These are phyloP conservation scores for Amborella trichopoda DNA, from an alignment of 164 flowering plant species.

Conservation along the genomic window DNA sequence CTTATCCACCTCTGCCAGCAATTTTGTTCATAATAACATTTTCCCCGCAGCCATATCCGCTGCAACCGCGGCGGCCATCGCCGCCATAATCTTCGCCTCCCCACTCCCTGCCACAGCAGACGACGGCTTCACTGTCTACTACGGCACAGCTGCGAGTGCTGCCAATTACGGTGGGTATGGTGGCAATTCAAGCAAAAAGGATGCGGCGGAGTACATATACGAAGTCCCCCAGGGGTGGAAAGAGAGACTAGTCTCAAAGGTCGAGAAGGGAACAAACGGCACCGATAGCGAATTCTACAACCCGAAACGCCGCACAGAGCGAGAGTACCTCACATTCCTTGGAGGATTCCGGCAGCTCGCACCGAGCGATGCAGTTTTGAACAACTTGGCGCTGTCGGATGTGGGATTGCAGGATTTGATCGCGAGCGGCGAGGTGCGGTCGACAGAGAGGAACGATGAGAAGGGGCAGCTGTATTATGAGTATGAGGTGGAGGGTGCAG, in stretches of 20 bases:
- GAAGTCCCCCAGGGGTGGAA: constrained; percentile 94
- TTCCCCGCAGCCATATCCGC: constrained; percentile 9
- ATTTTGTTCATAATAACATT: not conserved
- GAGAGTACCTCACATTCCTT: constrained; percentile 76
- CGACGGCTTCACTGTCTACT: constrained; percentile 30
- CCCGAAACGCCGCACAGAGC: constrained; percentile 72
- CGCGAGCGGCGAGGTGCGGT: constrained; percentile 45
- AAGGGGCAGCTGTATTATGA: constrained; percentile 76
- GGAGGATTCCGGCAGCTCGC: constrained; percentile 66
- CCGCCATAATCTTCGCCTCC: constrained; percentile 23
- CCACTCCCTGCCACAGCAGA: constrained; percentile 37
- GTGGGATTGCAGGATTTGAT: constrained; percentile 74
- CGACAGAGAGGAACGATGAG: constrained; percentile 68
- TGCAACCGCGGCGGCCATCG: constrained; percentile 17
- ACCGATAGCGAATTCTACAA: constrained; percentile 94
- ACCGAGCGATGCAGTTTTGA: constrained; percentile 52
- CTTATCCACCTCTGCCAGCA: not conserved
- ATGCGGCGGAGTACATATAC: constrained; percentile 80
- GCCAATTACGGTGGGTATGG: constrained; percentile 95
- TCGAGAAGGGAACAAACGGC: constrained; percentile 93
- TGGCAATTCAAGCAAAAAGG: constrained; percentile 71
- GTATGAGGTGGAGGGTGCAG: constrained; percentile 67
- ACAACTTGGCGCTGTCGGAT: constrained; percentile 81
- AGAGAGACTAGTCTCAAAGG: constrained; percentile 69
- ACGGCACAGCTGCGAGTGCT: constrained; percentile 96